Conservation (phyloP, 2,329 filamentous ascomycete species). For the Fusarium sp. region DNA sequence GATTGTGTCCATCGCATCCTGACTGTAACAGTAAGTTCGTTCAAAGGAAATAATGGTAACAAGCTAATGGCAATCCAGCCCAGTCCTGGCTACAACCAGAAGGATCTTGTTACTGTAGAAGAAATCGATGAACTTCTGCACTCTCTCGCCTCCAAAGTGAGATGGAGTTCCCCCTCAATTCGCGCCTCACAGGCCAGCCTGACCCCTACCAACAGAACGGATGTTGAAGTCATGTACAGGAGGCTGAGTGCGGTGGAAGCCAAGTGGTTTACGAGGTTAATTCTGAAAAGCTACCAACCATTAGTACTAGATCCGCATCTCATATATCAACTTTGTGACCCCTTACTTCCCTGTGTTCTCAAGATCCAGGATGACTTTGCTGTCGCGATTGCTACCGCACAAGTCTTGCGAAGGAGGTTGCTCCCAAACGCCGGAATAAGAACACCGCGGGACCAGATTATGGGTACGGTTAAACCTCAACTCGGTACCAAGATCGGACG, state of each 20-base stretch:
- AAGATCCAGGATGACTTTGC: slow-evolving; percentile 76
- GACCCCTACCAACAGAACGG: slow-evolving; percentile 51
- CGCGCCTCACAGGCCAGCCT: slow-evolving; percentile 51
- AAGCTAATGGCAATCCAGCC: slow-evolving; percentile 52
- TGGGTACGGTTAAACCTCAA: slow-evolving; percentile 60
- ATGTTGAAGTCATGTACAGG: slow-evolving; percentile 67
- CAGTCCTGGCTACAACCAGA: slow-evolving; percentile 50
- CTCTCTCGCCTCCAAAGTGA: slow-evolving; percentile 73
- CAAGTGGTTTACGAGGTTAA: slow-evolving; percentile 87
- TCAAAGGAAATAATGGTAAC: background rate
- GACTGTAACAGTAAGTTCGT: slow-evolving; percentile 63
- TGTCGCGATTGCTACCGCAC: slow-evolving; percentile 67
- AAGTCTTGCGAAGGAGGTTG: slow-evolving; percentile 41
- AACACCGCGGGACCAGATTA: slow-evolving; percentile 31
- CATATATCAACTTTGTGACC: slow-evolving; percentile 72
- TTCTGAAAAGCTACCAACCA: slow-evolving; percentile 81
- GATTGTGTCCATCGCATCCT: slow-evolving; percentile 76
- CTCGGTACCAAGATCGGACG: slow-evolving; percentile 73
- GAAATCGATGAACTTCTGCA: slow-evolving; percentile 76
- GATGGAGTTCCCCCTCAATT: slow-evolving; percentile 76
- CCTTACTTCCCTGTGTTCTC: slow-evolving; percentile 75
- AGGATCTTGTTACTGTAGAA: slow-evolving; percentile 69
- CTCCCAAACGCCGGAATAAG: slow-evolving; percentile 34
- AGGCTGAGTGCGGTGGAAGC: slow-evolving; percentile 74
- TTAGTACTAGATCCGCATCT: slow-evolving; percentile 68